phyloP scores from a whole-genome alignment of 129 eudicot species.

The Arctium minus region DNA sequence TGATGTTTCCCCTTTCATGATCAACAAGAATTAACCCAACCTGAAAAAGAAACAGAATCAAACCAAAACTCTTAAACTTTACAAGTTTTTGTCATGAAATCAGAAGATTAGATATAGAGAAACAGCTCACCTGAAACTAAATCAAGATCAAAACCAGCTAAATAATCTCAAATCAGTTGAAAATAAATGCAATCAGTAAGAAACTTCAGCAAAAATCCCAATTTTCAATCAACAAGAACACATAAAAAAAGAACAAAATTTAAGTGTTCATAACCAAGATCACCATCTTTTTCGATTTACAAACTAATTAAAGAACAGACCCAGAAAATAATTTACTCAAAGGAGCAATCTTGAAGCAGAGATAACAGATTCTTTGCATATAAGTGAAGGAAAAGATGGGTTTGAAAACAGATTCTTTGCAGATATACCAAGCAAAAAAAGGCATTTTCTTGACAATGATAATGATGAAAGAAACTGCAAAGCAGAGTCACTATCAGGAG shows the following conservation, averaged over 20 bases:
- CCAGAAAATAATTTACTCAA: background rate
- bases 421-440: background rate
- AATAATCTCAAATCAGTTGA: background rate
- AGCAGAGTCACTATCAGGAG: constrained; percentile 30
- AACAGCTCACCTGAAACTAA: constrained; percentile 18
- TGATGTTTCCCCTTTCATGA: constrained; percentile 77
- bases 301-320: background rate
- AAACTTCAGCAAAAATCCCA: background rate
- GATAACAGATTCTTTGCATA: background rate
- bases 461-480: constrained; percentile 24
- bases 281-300: background rate
- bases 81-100: background rate
- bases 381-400: background rate
- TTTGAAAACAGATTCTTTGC: constrained; percentile 2
- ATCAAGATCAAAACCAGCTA: constrained; percentile 21
- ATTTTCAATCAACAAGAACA: background rate
- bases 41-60: constrained; percentile 12
- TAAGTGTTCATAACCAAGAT: background rate
- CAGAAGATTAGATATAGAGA: background rate
- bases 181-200: background rate
- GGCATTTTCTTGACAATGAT: constrained; percentile 29
- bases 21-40: constrained; percentile 15
- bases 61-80: background rate
- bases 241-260: background rate
- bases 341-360: background rate